Evolutionary conservation across 768 basidiomycete species (phyloP), one percentile per base, ranked within the genome.

Genomic region (Hygrophorus russula): DNA sequence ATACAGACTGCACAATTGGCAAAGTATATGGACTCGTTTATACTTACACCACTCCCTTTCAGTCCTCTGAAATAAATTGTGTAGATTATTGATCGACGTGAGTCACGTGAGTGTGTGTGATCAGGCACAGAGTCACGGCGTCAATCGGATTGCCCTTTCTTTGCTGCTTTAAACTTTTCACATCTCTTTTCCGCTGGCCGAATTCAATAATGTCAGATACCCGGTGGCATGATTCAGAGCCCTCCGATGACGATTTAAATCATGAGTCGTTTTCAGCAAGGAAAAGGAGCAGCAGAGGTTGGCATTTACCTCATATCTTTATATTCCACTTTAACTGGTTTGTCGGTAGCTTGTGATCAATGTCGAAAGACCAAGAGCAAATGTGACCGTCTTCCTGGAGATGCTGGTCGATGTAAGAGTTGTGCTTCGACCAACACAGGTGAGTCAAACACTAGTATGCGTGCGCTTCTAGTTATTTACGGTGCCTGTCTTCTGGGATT

Each of bases 291-390:
- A 82, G 77, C 54, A 68, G 79, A 59, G 80, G 79, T 77, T 39
- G 39, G 17, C 45, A 49, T 45, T 32, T 34, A 43, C 45, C 42
- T 41, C 53, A 41, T 45, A 43, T 46, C 40, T 24, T 18, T 42
- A 33, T 38, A 27, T 29, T 46, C 37, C 47, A 45, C 36, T 40
- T 27, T 31, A 19, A n/a, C 31, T 51, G 28, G 43, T 34, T n/a
- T 24, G 20, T 40, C 46, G 27, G 7, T 49, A 87, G 87, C 87
- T 27, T 91, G 87, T 53, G 87, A 90, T 65, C 82, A 88, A 51
- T 91, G 87, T 53, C 71, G 86, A 39, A 90, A 87, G 65, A 82
- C 82, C 5, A 91, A 89, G 63, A 83, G 82, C 66, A 88, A 89
- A 58, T 90, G 88, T 56, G 85, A 88, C 55, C 73, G 76, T 37